Base-by-base conservation (phyloP, 768 basidiomycete genomes). In the Naematelia encephala region DNA sequence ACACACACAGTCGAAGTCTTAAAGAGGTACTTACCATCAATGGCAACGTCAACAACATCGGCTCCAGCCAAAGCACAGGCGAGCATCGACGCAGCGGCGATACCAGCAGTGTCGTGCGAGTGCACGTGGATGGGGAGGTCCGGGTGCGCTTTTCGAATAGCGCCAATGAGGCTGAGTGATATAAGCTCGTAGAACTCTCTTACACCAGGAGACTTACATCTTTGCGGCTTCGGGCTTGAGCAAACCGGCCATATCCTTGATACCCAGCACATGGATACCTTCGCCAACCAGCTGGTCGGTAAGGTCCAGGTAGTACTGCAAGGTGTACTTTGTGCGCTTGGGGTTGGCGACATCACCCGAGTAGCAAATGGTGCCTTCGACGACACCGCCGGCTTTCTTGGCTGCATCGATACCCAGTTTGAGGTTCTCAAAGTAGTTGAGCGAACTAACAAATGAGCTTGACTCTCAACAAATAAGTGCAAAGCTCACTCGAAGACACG, bases 381-480 rank as follows among this genome's bases (percentile, higher is more conserved):
- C 87, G 51, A 99, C 96, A 82, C 96, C 96, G 58, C 96, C 96
- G 28, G 96, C 96, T 79, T 96, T 96, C 86, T 98, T 99, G 59
- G 96, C 96, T 42, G 96, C 96, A 74, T 99, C 96, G 69, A 99
- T 98, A 75, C 96, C 96, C 68, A 99, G 86, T 78, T 84, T 87
- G 90, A 99, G 90, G 89, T 98, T 78, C 87, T 93, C 94, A 63
- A 99, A 87, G 79, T 98, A 99, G 82, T 99, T 99, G 79, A 99
- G 81, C 27, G 96, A 97, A 78, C 63, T 64, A 28, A 8, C 14
- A 39, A 21, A 51, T 52, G 25, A 57, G 53, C 53, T 28, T 34
- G 21, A 29, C 16, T 30, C 30, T 10, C 29, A 47, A 45, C 22
- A 14, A 4, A 21, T 34, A 5, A 21, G 21, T 1, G 11, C 21